Base-by-base conservation (phyloP, 1,139 yeast species). In the Geotrichum reessii region DNA sequence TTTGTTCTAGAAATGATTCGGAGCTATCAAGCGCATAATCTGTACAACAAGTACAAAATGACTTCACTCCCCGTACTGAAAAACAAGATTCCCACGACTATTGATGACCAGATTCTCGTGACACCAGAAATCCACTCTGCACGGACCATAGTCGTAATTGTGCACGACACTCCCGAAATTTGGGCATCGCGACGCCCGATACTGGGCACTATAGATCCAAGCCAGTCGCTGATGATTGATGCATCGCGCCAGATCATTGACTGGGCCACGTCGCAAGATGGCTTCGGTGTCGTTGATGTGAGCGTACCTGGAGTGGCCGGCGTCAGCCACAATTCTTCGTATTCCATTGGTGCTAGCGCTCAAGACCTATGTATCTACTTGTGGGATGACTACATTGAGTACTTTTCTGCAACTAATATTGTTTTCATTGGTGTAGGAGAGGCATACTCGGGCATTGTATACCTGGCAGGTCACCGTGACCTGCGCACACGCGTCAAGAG, bases 101-200 rank as follows among this genome's bases (percentile, higher is more conserved):
- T 81, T 58, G 87, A 83, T 24, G 88, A 90, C 64, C 85, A 88
- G 59, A 81, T 92, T 12, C 71, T 92, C 56, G 88, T 95, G 33
- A 83, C 96, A 19, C 87, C 91, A 5, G 82, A 84, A 62, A 80
- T 92, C 25, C 85, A 85, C 69, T 79, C 82, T 12, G 77, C 84
- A 52, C 80, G 82, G 22, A 82, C 87, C 7, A 73, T 92, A 8
- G 76, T 91, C 17, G 76, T 93, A 17, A 73, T 89, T 8, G 83
- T 92, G 14, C 98, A 92, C 71, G 98, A 92, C 67, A 91, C 98
- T 1, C 92, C 97, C 1, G 95, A 91, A 63, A 80, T 93, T 7
- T 91, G 97, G 96, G 96, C 96, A 1, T 83, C 86, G 63, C 76
- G 86, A 33, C 91, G 91, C 69, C 91, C 96, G 0, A 74, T 86